Evolutionary conservation across 768 basidiomycete genomes (phyloP).

Genomic region (Mycena polygramma): DNA sequence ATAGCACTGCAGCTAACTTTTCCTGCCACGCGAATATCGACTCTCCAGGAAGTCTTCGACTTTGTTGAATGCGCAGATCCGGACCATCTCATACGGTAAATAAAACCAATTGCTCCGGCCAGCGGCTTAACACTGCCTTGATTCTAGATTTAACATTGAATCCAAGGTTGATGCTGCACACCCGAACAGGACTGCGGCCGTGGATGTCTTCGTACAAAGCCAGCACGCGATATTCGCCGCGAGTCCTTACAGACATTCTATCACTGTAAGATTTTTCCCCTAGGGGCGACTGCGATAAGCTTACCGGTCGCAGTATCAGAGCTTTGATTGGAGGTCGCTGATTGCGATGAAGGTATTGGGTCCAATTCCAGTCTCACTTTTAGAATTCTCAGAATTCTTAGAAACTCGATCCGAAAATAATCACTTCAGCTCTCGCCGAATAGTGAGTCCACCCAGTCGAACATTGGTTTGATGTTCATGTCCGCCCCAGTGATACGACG

Average conservation of each 20-base stretch:
- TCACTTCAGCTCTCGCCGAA: slow-evolving; percentile 75
- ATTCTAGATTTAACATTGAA: slow-evolving; percentile 73
- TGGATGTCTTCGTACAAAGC: slow-evolving; percentile 71
- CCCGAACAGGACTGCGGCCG: slow-evolving; percentile 64
- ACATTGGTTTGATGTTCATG: neutral
- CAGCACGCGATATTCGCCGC: slow-evolving; percentile 70
- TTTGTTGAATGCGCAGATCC: slow-evolving; percentile 83
- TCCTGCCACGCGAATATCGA: slow-evolving; percentile 79
- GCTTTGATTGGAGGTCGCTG: slow-evolving; percentile 86
- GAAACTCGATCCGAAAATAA: slow-evolving; percentile 68
- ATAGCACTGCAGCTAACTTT: slow-evolving; percentile 77
- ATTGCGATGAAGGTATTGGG: slow-evolving; percentile 73
- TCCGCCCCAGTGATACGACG: slow-evolving; percentile 52
- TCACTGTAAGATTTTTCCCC: slow-evolving; percentile 63
- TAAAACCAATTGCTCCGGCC: neutral
- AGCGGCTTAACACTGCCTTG: neutral
- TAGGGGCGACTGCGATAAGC: neutral
- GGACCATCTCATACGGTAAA: slow-evolving; percentile 63
- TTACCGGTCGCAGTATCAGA: slow-evolving; percentile 69
- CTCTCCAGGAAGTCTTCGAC: slow-evolving; percentile 79
- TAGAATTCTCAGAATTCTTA: slow-evolving; percentile 34
- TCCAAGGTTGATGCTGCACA: slow-evolving; percentile 76
- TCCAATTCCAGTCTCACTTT: too few species aligned
- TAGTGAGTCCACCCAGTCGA: slow-evolving; percentile 56
- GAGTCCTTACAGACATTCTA: slow-evolving; percentile 72